phyloP scores from a whole-genome alignment of 2,329 filamentous ascomycete genomes.

The Plectosphaerella cucumerina region DNA sequence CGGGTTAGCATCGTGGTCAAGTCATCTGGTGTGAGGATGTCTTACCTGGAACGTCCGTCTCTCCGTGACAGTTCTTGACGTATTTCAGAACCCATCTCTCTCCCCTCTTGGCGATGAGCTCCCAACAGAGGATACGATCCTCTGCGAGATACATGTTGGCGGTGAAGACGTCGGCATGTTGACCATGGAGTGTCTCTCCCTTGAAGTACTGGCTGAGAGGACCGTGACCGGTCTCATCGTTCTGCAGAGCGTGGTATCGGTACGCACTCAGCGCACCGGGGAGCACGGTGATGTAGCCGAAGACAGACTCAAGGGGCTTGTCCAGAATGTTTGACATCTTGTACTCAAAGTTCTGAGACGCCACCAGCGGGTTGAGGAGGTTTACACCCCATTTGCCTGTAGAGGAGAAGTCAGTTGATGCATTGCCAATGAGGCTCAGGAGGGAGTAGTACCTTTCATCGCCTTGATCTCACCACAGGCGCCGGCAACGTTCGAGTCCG shows the following conservation, averaged over 20 bases:
- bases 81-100: constrained; percentile 98
- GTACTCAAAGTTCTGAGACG: constrained; percentile 98
- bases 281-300: constrained; percentile 96
- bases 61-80: constrained; percentile 91
- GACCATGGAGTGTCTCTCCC: constrained; percentile 92
- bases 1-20: not conserved
- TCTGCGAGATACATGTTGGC: constrained; percentile 99
- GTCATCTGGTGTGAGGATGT: constrained; percentile 6
- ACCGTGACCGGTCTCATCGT: constrained; percentile 92
- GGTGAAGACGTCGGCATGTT: constrained; percentile 94
- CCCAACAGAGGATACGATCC: constrained; percentile 96
- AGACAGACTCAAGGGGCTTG: constrained; percentile 94
- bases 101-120: constrained; percentile 89
- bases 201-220: constrained; percentile 99
- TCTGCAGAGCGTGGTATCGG: constrained; percentile 91
- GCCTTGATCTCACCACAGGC: constrained; percentile 98
- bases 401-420: no score
- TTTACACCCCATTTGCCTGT: constrained; percentile 75
- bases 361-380: constrained; percentile 88
- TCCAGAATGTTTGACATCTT: constrained; percentile 99
- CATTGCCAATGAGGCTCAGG: no score
- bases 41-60: constrained; percentile 95
- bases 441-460: constrained; percentile 71
- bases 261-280: constrained; percentile 95
- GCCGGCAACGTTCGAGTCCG: constrained; percentile 93